Evolutionary conservation across 83 land plant genomes (phyloP).

Genomic region (Isoetes engelmannii): DNA sequence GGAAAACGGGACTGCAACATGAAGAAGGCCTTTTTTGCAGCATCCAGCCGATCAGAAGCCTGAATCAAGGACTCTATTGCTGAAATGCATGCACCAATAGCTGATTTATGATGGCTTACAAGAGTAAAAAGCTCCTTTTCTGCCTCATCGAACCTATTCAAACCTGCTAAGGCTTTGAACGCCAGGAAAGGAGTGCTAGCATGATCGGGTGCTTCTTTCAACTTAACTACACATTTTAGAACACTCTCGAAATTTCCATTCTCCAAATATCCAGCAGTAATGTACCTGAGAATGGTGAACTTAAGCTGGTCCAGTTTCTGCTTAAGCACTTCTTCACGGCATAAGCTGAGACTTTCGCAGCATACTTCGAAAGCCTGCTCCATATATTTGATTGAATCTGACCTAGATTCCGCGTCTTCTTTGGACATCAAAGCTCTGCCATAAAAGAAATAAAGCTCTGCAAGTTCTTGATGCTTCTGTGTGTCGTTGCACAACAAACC

Average conservation of each 20-base stretch:
- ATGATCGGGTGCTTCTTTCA: conserved; percentile 49
- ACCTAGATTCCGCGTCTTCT: conserved; percentile 16
- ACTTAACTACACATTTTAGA: conserved; percentile 54
- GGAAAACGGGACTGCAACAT: conserved; percentile 49
- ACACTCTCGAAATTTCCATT: conserved; percentile 66
- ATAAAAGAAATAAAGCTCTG: conserved; percentile 55
- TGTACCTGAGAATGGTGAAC: conserved; percentile 43
- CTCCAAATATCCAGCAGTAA: conserved; percentile 74
- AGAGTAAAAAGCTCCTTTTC: conserved; percentile 68
- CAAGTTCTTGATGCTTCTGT: conserved; percentile 44
- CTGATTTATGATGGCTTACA: conserved; percentile 42
- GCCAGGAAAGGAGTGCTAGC: conserved; percentile 67
- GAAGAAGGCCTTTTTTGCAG: conserved; percentile 47
- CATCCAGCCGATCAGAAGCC: conserved; percentile 42
- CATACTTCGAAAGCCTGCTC: conserved; percentile 69
- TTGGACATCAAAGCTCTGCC: conserved; percentile 43
- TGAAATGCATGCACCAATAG: conserved; percentile 52
- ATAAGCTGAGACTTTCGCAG: conserved; percentile 42
- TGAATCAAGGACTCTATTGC: conserved; percentile 65
- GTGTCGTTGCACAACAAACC: conserved; percentile 31
- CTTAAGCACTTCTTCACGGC: conserved; percentile 28
- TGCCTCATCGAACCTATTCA: conserved; percentile 60
- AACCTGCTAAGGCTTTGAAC: conserved; percentile 68
- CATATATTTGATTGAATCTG: conserved; percentile 54
- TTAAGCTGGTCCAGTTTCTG: conserved; percentile 30